Base-by-base conservation (phyloP, 441 rosid species). In the Eugenia klotzschiana region DNA sequence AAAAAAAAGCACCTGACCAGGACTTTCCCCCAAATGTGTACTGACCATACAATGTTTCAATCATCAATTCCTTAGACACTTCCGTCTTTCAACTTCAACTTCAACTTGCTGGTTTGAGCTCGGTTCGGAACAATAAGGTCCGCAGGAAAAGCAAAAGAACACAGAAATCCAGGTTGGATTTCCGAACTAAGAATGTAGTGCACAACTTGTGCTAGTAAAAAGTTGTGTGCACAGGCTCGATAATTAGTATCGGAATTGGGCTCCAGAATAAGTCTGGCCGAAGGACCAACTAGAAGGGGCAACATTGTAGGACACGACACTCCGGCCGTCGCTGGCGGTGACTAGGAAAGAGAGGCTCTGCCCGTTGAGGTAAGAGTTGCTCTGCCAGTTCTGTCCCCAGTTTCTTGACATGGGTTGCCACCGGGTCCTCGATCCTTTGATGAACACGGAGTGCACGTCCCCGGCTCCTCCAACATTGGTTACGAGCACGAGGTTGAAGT, bases 381-480 rank as follows among this genome's bases (percentile, higher is more conserved):
- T 84, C 80, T 84, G 85, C 85, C 85, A 84, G 82, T 84, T 84
- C 60, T 84, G 85, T 23, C 85, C 85, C 85, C 85, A 84, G 64
- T 84, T 84, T 22, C 85, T 80, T 7, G 85, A 84, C 85, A 84
- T 84, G 52, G 85, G 85, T 74, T 84, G 85, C 85, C 85, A 84
- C 49, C 79, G 82, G 41, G 82, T 84, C 52, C 85, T 79, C 23
- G 82, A 84, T 25, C 85, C 85, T 69, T 84, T 84, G 82, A 84
- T 58, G 60, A 80, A 80, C 58, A 84, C 85, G 7, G 85, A 37
- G 18, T 84, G 85, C 43, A 84, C 52, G 51, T 84, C 85, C 16
- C 85, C 85, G 7, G 85, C 85, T 37, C 85, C 85, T 5, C 85
- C 85, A 25, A 84, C 85, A 56, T 84, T 84, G 22, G 85, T 84